Evolutionary conservation across 2,329 filamentous ascomycete genomes (phyloP).

Genomic region (Penicillium sp.): DNA sequence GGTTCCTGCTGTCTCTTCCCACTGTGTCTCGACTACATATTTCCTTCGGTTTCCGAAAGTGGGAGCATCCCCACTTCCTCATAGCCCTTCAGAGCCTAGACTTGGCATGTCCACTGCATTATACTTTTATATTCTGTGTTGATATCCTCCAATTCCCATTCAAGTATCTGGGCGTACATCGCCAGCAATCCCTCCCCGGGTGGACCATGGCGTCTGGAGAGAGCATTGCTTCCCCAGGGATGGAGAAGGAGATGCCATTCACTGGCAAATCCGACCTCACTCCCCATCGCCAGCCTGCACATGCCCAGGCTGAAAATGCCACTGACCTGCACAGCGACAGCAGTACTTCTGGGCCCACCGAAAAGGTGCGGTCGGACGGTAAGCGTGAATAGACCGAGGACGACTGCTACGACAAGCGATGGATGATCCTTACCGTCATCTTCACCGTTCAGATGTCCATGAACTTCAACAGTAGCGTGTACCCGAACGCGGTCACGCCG

Average conservation of each 20-base stretch:
- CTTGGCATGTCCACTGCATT: background rate
- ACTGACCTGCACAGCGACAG: conserved; percentile 4
- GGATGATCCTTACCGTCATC: conserved; percentile 65
- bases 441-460: conserved; percentile 67
- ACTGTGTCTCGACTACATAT: background rate
- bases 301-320: too few species aligned
- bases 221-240: background rate
- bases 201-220: background rate
- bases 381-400: conserved; percentile 38
- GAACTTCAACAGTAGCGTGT: conserved; percentile 69
- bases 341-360: background rate
- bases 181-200: too few species aligned
- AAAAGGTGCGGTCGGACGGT: conserved; percentile 1
- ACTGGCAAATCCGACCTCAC: background rate
- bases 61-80: background rate
- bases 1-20: too few species aligned
- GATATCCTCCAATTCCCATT: too few species aligned
- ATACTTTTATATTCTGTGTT: background rate
- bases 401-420: conserved; percentile 62
- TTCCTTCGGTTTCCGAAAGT: background rate
- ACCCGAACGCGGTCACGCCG: conserved; percentile 59
- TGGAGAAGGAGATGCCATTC: background rate
- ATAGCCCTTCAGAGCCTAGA: background rate
- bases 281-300: background rate
- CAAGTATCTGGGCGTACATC: too few species aligned